A percentile compares a stretch with the other conserved stretches of the same genome.
phyloP scores from a whole-genome alignment of 2,329 filamentous ascomycete species.

The Onygenales sp. region DNA sequence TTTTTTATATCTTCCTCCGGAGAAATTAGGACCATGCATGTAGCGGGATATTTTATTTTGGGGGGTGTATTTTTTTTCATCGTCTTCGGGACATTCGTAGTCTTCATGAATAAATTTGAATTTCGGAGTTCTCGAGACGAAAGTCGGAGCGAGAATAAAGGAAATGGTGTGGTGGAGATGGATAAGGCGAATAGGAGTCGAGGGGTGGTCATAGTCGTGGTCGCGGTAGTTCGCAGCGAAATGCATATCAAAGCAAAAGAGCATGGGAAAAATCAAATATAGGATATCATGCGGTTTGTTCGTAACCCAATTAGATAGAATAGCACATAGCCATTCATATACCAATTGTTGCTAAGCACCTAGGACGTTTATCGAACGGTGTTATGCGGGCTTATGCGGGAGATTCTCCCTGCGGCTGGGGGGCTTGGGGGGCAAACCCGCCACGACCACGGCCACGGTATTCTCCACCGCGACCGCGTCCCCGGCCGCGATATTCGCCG shows the following conservation, averaged over 20 bases:
- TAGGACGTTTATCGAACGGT: neutral
- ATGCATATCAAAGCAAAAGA: constrained; percentile 1
- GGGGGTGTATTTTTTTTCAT: neutral
- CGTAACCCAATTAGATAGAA: no score
- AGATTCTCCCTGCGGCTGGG: neutral
- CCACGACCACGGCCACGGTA: constrained; percentile 26
- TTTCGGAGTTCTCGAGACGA: neutral
- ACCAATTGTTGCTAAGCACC: neutral
- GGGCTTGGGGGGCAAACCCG: constrained; percentile 5
- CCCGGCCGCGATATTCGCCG: constrained; percentile 27
- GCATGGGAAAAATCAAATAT: neutral
- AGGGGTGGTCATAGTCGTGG: neutral
- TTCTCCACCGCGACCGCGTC: constrained; percentile 24
- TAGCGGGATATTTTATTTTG: neutral
- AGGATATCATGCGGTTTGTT: neutral
- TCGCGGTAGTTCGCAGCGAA: neutral
- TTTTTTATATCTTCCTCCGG: neutral
- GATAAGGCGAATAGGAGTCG: neutral
- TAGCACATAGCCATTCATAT: neutral
- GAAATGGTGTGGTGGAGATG: neutral
- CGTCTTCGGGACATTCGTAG: neutral
- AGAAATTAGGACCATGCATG: neutral
- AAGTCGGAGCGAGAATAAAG: neutral
- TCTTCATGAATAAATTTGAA: neutral
- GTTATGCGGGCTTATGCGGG: neutral